These are phyloP conservation scores for Backusella tarrabulga DNA, from an alignment of 192 early-diverging fungal genomes.

Conservation along the genomic window DNA sequence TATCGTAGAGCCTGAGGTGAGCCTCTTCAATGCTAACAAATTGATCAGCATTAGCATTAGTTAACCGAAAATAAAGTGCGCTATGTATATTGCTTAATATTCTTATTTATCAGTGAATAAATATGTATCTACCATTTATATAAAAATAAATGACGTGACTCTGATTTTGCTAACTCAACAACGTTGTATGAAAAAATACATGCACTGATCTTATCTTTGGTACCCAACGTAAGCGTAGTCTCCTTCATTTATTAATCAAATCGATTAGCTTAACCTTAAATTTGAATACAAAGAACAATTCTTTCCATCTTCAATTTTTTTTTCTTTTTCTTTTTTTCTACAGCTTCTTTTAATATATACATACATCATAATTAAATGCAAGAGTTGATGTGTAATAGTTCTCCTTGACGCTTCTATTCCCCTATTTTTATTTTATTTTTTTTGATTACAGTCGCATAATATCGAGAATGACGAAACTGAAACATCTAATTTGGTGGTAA, in stretches of 20 bases:
- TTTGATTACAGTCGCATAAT: background rate
- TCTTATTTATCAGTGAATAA: too few relatives aligned
- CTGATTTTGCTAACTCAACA: background rate
- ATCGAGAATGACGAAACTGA: background rate
- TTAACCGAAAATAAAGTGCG: too few relatives aligned
- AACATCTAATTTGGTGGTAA: background rate
- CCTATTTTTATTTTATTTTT: background rate
- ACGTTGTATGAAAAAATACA: background rate
- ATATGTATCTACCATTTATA: too few relatives aligned
- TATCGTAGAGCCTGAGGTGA: too few relatives aligned
- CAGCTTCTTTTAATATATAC: background rate
- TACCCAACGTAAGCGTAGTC: background rate
- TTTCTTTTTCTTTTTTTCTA: background rate
- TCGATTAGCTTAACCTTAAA: constrained; percentile 1
- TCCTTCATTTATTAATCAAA: background rate
- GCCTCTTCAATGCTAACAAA: too few relatives aligned
- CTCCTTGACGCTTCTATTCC: background rate
- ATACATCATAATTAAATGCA: background rate
- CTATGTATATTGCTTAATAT: too few relatives aligned
- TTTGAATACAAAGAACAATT: background rate
- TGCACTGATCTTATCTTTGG: background rate
- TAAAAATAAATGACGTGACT: too few relatives aligned
- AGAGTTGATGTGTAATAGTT: background rate
- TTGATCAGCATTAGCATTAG: too few relatives aligned
- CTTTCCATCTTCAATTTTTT: background rate